These are phyloP conservation scores for Aureobasidium sp. DNA, from an alignment of 2,329 filamentous ascomycete species.

Conservation along the genomic window DNA sequence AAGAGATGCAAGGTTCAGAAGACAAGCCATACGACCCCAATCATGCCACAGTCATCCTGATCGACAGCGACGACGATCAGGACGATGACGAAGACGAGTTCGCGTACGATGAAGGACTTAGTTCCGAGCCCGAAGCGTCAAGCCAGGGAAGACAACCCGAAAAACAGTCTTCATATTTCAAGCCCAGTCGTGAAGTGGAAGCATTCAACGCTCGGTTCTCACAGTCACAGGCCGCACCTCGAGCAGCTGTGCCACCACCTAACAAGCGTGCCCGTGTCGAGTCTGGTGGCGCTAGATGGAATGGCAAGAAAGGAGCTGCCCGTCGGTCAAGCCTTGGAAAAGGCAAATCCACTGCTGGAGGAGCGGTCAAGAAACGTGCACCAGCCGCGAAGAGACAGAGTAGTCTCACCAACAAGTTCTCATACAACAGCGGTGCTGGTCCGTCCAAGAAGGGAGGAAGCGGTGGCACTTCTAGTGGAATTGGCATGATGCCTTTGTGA, in stretches of 20 bases:
- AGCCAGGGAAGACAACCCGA: slow-evolving; percentile 18
- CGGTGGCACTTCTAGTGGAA: slow-evolving; percentile 23
- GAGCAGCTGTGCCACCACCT: not conserved
- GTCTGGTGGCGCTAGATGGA: slow-evolving; percentile 2
- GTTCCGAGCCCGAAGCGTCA: slow-evolving; percentile 37
- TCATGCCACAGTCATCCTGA: slow-evolving; percentile 42
- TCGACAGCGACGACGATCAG: slow-evolving; percentile 38
- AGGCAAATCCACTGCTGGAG: slow-evolving; percentile 2
- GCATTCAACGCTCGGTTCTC: slow-evolving; percentile 25
- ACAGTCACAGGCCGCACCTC: slow-evolving; percentile 13
- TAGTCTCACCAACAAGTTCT: slow-evolving; percentile 4
- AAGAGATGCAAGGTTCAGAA: slow-evolving; percentile 37
- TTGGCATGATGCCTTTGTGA: slow-evolving; percentile 36
- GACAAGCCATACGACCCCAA: slow-evolving; percentile 40
- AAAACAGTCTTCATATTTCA: slow-evolving; percentile 20
- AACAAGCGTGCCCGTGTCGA: slow-evolving; percentile 1
- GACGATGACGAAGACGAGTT: slow-evolving; percentile 35
- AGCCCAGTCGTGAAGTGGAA: slow-evolving; percentile 20
- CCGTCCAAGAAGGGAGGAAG: slow-evolving; percentile 1
- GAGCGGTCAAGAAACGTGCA: slow-evolving; percentile 17
- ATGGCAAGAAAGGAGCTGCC: slow-evolving; percentile 10
- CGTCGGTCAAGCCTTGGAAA: slow-evolving; percentile 6
- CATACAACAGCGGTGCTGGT: not conserved
- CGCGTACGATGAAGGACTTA: slow-evolving; percentile 40
- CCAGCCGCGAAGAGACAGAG: not conserved